These are phyloP conservation scores for Zymoseptoria ardabiliae DNA, from an alignment of 2,329 filamentous ascomycete genomes.

Conservation along the genomic window DNA sequence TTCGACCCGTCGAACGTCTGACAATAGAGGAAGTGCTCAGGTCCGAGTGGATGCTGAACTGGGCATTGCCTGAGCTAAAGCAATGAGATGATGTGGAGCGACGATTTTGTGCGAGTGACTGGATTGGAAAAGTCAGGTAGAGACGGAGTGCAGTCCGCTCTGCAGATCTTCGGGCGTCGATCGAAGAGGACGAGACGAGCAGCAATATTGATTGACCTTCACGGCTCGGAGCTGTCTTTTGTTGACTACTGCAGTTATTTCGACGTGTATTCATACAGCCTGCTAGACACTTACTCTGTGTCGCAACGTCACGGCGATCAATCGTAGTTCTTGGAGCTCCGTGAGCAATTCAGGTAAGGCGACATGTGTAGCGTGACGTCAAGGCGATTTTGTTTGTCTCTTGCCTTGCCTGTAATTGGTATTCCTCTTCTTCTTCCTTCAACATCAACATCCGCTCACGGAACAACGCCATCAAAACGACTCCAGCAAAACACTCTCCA, in stretches of 20 bases:
- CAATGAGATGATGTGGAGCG: background rate
- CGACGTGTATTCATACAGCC: no score
- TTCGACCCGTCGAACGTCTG: background rate
- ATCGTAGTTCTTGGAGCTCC: background rate
- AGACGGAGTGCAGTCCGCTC: no score
- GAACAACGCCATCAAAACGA: conserved; percentile 1
- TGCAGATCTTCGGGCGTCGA: background rate
- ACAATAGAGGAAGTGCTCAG: background rate
- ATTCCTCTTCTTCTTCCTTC: background rate
- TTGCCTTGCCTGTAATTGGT: background rate
- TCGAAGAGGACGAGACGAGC: background rate
- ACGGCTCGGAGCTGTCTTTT: no score
- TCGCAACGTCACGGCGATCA: background rate
- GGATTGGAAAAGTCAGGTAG: no score
- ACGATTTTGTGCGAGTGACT: no score
- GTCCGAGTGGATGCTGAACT: background rate
- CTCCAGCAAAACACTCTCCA: background rate
- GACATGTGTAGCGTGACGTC: background rate
- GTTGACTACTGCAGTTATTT: no score
- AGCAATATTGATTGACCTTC: no score
- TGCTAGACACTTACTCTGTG: background rate
- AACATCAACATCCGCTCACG: background rate
- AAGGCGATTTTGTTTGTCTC: background rate
- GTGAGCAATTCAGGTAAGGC: background rate
- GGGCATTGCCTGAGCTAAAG: background rate